phyloP scores from a whole-genome alignment of 441 rosid species.

The Gossypium schwendimanii region DNA sequence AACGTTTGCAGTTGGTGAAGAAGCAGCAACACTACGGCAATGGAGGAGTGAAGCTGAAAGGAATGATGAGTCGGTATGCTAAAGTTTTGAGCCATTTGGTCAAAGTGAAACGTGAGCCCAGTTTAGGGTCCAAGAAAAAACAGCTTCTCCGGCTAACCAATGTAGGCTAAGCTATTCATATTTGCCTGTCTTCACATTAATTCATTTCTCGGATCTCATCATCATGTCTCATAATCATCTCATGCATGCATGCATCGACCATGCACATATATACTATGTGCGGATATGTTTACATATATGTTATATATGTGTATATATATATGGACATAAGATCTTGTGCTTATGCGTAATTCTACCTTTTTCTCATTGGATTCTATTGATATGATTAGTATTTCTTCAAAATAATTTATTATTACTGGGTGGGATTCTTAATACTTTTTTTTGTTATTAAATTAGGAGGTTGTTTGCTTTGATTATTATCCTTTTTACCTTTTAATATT shows the following conservation, averaged over 20 bases:
- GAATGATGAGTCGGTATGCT: slow-evolving; percentile 53
- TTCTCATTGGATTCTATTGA: not conserved
- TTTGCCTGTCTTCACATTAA: not conserved
- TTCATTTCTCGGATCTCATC: not conserved
- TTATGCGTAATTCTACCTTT: not conserved
- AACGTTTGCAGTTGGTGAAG: slow-evolving; percentile 41
- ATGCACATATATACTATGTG: not conserved
- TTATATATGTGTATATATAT: not conserved
- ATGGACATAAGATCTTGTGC: not conserved
- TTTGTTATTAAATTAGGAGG: too few relatives aligned
- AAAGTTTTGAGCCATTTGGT: slow-evolving; percentile 52
- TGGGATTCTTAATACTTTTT: too few relatives aligned
- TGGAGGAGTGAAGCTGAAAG: slow-evolving; percentile 38
- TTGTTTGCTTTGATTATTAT: too few relatives aligned
- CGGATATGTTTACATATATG: not conserved
- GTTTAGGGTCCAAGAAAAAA: slow-evolving; percentile 13
- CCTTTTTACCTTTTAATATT: too few relatives aligned
- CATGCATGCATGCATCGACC: not conserved
- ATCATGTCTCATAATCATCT: not conserved
- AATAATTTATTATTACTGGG: too few relatives aligned
- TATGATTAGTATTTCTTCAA: not conserved
- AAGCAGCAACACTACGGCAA: slow-evolving; percentile 27
- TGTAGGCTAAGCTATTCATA: not conserved
- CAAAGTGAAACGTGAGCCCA: slow-evolving; percentile 38
- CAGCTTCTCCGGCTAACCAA: slow-evolving; percentile 21